A percentile compares a stretch with the other conserved stretches of the same genome.
Evolutionary conservation across 2,329 filamentous ascomycete species (phyloP).

Genomic region (Hymenoscyphus occultus): DNA sequence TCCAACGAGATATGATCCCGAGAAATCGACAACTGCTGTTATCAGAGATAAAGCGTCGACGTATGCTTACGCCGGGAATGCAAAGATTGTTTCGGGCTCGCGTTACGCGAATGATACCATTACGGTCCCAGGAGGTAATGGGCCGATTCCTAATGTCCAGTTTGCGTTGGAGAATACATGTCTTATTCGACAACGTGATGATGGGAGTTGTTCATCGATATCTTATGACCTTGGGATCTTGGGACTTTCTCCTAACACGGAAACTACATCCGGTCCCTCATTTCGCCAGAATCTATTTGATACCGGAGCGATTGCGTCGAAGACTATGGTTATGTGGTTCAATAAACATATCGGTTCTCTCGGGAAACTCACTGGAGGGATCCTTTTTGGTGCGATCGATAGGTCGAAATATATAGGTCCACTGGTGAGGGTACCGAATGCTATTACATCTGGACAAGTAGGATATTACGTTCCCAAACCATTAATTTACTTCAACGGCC

Average conservation of each 20-base stretch:
- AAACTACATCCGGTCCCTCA: constrained; percentile 29
- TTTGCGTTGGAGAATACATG: constrained; percentile 33
- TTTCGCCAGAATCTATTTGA: constrained; percentile 37
- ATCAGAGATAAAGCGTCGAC: constrained; percentile 12
- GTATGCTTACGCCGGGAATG: constrained; percentile 22
- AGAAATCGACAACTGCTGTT: constrained; percentile 14
- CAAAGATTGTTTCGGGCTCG: constrained; percentile 18
- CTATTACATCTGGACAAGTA: constrained; percentile 4
- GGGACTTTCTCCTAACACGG: constrained; percentile 32
- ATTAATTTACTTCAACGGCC: constrained; percentile 27
- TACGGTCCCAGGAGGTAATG: constrained; percentile 25
- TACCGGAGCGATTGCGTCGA: constrained; percentile 30
- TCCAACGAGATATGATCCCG: constrained; percentile 17
- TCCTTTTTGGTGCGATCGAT: constrained; percentile 38
- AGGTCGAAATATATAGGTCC: constrained; percentile 36
- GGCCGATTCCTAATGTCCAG: constrained; percentile 29
- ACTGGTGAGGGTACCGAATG: constrained; percentile 33
- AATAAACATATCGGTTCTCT: constrained; percentile 29
- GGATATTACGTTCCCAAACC: constrained; percentile 30
- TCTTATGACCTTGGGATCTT: constrained; percentile 36
- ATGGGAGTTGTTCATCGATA: constrained; percentile 22
- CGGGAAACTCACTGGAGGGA: constrained; percentile 34
- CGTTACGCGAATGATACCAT: constrained; percentile 30
- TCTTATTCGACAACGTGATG: constrained; percentile 23
- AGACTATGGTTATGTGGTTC: constrained; percentile 39